Conservation (phyloP, 805 yeast species). For the Candida berthetii region DNA sequence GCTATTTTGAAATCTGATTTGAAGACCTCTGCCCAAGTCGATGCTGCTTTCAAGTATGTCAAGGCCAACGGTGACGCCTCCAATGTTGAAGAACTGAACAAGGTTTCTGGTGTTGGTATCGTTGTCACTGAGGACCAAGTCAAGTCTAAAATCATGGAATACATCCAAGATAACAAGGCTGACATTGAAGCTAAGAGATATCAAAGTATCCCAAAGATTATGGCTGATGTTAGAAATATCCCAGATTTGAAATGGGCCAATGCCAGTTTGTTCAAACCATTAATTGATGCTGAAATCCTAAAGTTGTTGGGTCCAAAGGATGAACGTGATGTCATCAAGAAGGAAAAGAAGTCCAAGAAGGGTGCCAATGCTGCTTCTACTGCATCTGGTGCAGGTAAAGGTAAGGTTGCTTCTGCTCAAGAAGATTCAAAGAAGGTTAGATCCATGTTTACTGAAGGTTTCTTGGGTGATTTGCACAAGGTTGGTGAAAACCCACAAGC, state of each 20-base stretch:
- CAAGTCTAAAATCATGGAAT: constrained; percentile 46
- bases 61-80: constrained; percentile 42
- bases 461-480: constrained; percentile 89
- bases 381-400: constrained; percentile 17
- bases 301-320: constrained; percentile 88
- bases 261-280: constrained; percentile 80
- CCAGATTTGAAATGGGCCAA: constrained; percentile 88
- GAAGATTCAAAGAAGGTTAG: constrained; percentile 25
- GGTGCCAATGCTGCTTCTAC: constrained; percentile 13
- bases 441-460: constrained; percentile 93
- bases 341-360: constrained; percentile 59
- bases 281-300: constrained; percentile 72
- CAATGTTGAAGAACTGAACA: constrained; percentile 46
- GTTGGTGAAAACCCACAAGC: constrained; percentile 95
- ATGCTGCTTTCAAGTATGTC: constrained; percentile 74
- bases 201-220: constrained; percentile 65
- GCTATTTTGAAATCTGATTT: constrained; percentile 63
- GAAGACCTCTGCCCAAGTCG: constrained; percentile 65
- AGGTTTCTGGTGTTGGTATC: constrained; percentile 76
- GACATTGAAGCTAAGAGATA: constrained; percentile 72
- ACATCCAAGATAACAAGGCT: constrained; percentile 51
- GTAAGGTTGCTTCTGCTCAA: constrained; percentile 4
- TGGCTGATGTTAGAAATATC: constrained; percentile 70
- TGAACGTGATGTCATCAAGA: constrained; percentile 81
- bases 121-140: constrained; percentile 65